Base-by-base conservation (phyloP, 2,329 filamentous ascomycete species). In the Cylindrodendrum hubeiense region DNA sequence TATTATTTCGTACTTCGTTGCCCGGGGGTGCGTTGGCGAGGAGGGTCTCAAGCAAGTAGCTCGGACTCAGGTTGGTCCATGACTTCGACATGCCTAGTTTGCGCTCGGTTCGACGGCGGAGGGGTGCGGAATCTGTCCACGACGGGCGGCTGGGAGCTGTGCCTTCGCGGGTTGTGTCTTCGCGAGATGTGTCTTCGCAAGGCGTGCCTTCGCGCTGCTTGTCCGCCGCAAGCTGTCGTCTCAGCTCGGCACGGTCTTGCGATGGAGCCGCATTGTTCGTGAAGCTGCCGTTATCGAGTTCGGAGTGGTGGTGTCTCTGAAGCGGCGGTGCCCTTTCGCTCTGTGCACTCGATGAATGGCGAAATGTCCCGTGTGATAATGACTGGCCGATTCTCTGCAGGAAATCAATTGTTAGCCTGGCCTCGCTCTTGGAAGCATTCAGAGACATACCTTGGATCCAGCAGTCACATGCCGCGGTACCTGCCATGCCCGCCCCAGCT, bases 401-500 rank as follows among this genome's bases (percentile, higher is more conserved):
- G 17, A 68, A n/a, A 43, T 37, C 13, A 41, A 43, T 33, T 53
- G 51, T 73, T 10, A 73, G 69, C 46, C 51, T 57, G 15, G 43
- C 41, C 13, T 52, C 21, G 19, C 12, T 37, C 12, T 7, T 13
- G 33, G 30, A 33, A 26, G 49, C 46, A 57, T 60, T 9, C 47
- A 13, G 60, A 56, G 46, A 60, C 66, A 34, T 67, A 78, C 76
- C 67, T 70, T 66, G 65, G 58, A 58, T 55, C 67, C 53, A 49
- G 50, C 58, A 54, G 68, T 65, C 61, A 67, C 65, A 63, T 73
- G 60, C 64, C 68, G 70, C 66, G 68, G 68, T 66, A 65, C 60
- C 60, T 65, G 73, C 72, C 73, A 76, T 69, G 70, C 69, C 68
- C 67, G 73, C 63, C 69, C 69, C 73, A 79, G 70, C 75, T 76